Conservation (phyloP, 2,329 filamentous ascomycete species). For the Hypoxylon sp. region DNA sequence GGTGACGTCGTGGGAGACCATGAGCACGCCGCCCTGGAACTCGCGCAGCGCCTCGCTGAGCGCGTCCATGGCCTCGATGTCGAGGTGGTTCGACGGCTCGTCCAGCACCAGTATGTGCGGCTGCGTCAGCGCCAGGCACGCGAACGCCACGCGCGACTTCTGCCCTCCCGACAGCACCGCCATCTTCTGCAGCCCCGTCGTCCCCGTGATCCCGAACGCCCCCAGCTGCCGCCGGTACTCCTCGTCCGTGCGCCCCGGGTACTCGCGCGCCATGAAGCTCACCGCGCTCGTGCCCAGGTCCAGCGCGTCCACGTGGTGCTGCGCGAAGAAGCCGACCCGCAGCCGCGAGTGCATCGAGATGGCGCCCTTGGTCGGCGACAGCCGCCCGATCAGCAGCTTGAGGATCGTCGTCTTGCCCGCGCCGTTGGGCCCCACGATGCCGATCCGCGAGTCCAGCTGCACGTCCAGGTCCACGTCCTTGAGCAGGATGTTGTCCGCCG, state of each 20-base stretch:
- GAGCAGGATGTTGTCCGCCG: slow-evolving; percentile 78
- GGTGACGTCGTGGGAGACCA: slow-evolving; percentile 99
- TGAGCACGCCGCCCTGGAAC: slow-evolving; percentile 94
- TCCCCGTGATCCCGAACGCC: slow-evolving; percentile 89
- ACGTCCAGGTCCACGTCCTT: slow-evolving; percentile 92
- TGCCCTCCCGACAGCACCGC: slow-evolving; percentile 92
- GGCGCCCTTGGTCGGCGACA: slow-evolving; percentile 77
- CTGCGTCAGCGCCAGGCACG: slow-evolving; percentile 91
- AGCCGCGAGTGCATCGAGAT: slow-evolving; percentile 90
- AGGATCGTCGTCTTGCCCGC: slow-evolving; percentile 98
- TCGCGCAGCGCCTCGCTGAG: slow-evolving; percentile 81
- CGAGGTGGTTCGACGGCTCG: slow-evolving; percentile 97
- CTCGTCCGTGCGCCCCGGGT: slow-evolving; percentile 90
- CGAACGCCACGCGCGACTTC: slow-evolving; percentile 97
- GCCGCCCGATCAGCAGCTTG: slow-evolving; percentile 91
- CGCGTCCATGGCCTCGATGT: slow-evolving; percentile 99
- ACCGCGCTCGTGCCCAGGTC: slow-evolving; percentile 90
- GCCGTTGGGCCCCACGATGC: slow-evolving; percentile 98
- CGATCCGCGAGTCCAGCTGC: slow-evolving; percentile 96
- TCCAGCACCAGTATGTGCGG: slow-evolving; percentile 97
- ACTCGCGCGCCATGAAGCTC: slow-evolving; percentile 93
- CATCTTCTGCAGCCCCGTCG: slow-evolving; percentile 97
- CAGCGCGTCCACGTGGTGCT: slow-evolving; percentile 96
- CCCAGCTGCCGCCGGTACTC: slow-evolving; percentile 96
- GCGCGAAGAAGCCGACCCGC: slow-evolving; percentile 94